A percentile compares a stretch with the other conserved stretches of the same genome.
Evolutionary conservation across 805 yeast genomes (phyloP).

Genomic region (Starmerella powellii): DNA sequence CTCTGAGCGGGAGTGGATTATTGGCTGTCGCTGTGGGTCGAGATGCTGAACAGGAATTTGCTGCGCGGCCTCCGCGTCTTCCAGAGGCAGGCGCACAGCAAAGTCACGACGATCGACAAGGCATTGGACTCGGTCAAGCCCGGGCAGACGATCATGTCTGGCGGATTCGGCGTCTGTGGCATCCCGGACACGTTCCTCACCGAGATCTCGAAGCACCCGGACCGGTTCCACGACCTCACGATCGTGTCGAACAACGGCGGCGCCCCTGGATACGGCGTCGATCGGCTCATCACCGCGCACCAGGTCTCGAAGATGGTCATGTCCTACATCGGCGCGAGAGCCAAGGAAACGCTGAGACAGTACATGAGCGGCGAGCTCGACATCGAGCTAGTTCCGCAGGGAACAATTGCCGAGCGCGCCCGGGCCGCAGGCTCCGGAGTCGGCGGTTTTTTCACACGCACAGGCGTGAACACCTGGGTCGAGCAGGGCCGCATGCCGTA

Average conservation of each 20-base stretch:
- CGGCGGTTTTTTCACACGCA: constrained; percentile 41
- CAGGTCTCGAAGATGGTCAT: constrained; percentile 37
- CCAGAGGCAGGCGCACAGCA: constrained; percentile 7
- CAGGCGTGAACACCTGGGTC: constrained; percentile 45
- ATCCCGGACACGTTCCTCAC: constrained; percentile 37
- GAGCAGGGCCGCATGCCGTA: constrained; percentile 39
- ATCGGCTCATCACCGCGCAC: constrained; percentile 32
- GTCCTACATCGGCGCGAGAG: constrained; percentile 36
- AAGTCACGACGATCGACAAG: constrained; percentile 18
- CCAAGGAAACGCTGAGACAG: constrained; percentile 32
- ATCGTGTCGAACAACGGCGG: constrained; percentile 42
- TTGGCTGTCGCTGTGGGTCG: too few relatives aligned
- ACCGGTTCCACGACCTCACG: constrained; percentile 32
- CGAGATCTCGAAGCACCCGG: constrained; percentile 30
- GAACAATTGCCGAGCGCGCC: constrained; percentile 38
- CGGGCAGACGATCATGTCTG: constrained; percentile 34
- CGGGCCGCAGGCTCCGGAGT: constrained; percentile 41
- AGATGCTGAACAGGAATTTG: too few relatives aligned
- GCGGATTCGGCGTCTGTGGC: constrained; percentile 42
- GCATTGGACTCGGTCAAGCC: constrained; percentile 21
- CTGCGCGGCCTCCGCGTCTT: too few relatives aligned
- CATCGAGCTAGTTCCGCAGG: constrained; percentile 41
- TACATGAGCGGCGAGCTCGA: constrained; percentile 36
- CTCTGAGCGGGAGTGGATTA: too few relatives aligned
- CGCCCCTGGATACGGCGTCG: constrained; percentile 35